These are phyloP conservation scores for Fusarium continuum DNA, from an alignment of 2,329 filamentous ascomycete genomes.

Conservation along the genomic window DNA sequence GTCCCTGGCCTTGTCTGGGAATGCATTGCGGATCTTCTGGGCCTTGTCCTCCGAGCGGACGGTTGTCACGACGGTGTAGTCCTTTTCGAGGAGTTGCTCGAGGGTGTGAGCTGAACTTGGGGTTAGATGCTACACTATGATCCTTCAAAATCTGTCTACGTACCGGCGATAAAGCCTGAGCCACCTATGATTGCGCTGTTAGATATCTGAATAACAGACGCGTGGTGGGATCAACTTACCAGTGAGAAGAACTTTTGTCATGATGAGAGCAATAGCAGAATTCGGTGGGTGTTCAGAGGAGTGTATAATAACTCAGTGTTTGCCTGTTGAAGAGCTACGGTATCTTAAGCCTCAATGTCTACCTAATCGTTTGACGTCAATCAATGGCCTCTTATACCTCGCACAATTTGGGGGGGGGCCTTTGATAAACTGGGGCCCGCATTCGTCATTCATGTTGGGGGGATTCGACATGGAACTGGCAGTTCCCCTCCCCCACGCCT, in stretches of 20 bases:
- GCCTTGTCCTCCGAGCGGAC: conserved; percentile 65
- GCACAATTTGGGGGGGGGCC: conserved; percentile 14
- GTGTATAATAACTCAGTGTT: not conserved
- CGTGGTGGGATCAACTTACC: conserved; percentile 25
- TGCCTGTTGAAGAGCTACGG: not conserved
- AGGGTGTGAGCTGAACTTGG: conserved; percentile 60
- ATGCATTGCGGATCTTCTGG: conserved; percentile 58
- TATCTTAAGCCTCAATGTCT: not conserved
- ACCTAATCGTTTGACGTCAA: conserved; percentile 12
- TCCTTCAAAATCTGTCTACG: not conserved
- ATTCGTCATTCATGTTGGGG: conserved; percentile 39
- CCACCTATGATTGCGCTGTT: conserved; percentile 41
- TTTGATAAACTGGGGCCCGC: conserved; percentile 32
- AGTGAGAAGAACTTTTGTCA: conserved; percentile 48
- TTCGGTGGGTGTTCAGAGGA: not conserved
- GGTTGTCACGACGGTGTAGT: conserved; percentile 64
- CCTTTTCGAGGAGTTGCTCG: conserved; percentile 60
- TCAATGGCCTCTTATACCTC: conserved; percentile 16
- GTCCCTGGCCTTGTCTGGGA: conserved; percentile 51
- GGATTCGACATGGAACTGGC: conserved; percentile 19
- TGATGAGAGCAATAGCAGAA: conserved; percentile 5
- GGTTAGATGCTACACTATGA: not conserved
- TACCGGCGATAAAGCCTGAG: conserved; percentile 50
- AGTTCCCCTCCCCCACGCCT: conserved; percentile 20
- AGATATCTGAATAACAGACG: not conserved